Base-by-base conservation (phyloP, 2,329 filamentous ascomycete species). In the Xylaria sp. region DNA sequence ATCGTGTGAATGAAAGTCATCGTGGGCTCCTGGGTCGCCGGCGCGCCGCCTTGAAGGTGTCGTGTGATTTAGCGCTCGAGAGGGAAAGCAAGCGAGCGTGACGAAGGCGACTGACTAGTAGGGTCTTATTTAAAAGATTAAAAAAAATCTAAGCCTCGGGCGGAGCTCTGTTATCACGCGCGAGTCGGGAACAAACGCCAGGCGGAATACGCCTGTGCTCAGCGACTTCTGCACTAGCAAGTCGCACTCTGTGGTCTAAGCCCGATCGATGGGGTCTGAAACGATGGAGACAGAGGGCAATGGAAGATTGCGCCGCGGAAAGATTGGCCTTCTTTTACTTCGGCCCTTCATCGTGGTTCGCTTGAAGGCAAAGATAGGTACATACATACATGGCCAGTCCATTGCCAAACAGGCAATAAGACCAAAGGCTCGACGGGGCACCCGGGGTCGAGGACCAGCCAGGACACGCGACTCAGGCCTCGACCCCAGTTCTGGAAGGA, bases 1-100 rank as follows among this genome's bases (percentile, higher is more conserved):
- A 71, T 61, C n/a, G 45, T 47, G 4, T 69, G n/a, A 21, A 54
- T 17, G 39, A 47, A 47, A 63, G 55, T 48, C 69, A 71, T 71
- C 1, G 34, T 67, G 56, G 14, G 47, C 14, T 42, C 2, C 24
- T 2, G 48, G 50, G 57, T 69, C 61, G 54, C 30, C 65, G 64
- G 36, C 60, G 56, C 50, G 55, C 45, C 64, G 64, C 64, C 64
- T 53, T 47, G 47, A 58, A 50, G 42, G 64, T 61, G 36, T 58
- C 45, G 60, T 56, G 60, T 61, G 64, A 30, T 54, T 50, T 64
- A 39, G 19, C 63, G 54, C 63, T 63, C 59, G 50, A 51, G 21
- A 56, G 63, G 51, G 48, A 42, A 34, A 50, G 42, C 55, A 55
- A 56, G 42, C 55, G 54, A 56, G 51, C 47, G 19, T 17, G 53